Conservation (phyloP, 2,329 filamentous ascomycete genomes). For the Fusarium robinianum region DNA sequence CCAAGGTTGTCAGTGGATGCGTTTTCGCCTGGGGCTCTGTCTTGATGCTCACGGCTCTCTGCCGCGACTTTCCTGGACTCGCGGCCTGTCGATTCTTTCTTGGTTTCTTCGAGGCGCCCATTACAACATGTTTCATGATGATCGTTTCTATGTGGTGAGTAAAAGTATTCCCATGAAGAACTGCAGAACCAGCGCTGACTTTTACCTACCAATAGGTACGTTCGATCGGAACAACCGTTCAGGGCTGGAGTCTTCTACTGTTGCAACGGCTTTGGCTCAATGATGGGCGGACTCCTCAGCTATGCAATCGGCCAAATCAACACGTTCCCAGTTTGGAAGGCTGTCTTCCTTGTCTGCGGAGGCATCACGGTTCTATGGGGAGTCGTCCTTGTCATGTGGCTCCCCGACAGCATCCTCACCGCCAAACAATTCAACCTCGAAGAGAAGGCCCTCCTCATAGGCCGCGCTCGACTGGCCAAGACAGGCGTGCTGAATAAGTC, state of each 20-base stretch:
- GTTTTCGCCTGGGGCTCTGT: constrained; percentile 42
- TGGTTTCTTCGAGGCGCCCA: constrained; percentile 51
- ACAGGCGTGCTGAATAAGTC: constrained; percentile 51
- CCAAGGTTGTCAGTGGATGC: constrained; percentile 39
- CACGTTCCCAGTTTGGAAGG: constrained; percentile 50
- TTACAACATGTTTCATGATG: constrained; percentile 55
- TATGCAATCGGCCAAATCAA: constrained; percentile 57
- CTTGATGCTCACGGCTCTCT: constrained; percentile 49
- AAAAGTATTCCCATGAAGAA: neutral
- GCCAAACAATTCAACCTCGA: constrained; percentile 21
- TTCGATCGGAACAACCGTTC: constrained; percentile 49
- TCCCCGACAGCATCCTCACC: constrained; percentile 52
- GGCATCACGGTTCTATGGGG: constrained; percentile 51
- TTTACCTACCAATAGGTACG: constrained; percentile 41
- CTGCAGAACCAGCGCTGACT: neutral
- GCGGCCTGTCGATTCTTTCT: constrained; percentile 50
- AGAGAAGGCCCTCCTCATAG: constrained; percentile 54
- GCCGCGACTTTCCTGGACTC: constrained; percentile 46
- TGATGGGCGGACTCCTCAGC: constrained; percentile 50
- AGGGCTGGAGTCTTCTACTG: constrained; percentile 44
- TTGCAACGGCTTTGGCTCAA: constrained; percentile 49
- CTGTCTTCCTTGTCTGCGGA: constrained; percentile 57
- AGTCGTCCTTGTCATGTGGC: constrained; percentile 46
- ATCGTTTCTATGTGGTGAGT: constrained; percentile 50
- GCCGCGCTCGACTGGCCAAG: constrained; percentile 58